phyloP scores from a whole-genome alignment of 1,284 basidiomycete genomes.

The Sanghuangporus baumii region DNA sequence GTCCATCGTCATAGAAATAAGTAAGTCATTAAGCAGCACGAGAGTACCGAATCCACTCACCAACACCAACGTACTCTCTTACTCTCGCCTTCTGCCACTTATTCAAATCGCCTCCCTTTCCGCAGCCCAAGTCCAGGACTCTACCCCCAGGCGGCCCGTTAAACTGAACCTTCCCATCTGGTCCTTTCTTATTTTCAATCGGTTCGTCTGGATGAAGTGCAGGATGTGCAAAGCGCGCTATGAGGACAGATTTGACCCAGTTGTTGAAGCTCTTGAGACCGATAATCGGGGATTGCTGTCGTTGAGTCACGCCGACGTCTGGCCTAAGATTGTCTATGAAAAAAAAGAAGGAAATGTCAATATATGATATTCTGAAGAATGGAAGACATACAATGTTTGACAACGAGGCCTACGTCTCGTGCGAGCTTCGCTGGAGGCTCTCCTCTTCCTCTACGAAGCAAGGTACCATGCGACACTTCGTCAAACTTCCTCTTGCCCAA shows the following conservation, averaged over 20 bases:
- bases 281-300: constrained; percentile 91
- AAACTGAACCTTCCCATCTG: constrained; percentile 20
- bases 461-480: constrained; percentile 28
- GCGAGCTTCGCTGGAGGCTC: constrained; percentile 46
- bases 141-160: constrained; percentile 42
- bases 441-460: constrained; percentile 25
- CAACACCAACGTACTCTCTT: constrained; percentile 75
- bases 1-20: background rate
- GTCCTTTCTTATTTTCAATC: constrained; percentile 28
- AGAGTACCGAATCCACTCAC: constrained; percentile 38
- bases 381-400: constrained; percentile 59
- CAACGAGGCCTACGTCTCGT: constrained; percentile 63
- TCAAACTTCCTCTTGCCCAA: constrained; percentile 21
- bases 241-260: constrained; percentile 96
- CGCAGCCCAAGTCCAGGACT: constrained; percentile 95
- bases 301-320: constrained; percentile 81
- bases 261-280: constrained; percentile 98
- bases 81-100: constrained; percentile 94
- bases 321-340: constrained; percentile 82
- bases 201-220: constrained; percentile 37
- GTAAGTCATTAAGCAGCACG: constrained; percentile 1
- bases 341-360: background rate
- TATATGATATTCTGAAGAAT: constrained; percentile 8
- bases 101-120: constrained; percentile 94
- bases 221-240: constrained; percentile 78